Conservation (phyloP, 1,139 yeast genomes). For the Scheffersomyces illinoinensis region DNA sequence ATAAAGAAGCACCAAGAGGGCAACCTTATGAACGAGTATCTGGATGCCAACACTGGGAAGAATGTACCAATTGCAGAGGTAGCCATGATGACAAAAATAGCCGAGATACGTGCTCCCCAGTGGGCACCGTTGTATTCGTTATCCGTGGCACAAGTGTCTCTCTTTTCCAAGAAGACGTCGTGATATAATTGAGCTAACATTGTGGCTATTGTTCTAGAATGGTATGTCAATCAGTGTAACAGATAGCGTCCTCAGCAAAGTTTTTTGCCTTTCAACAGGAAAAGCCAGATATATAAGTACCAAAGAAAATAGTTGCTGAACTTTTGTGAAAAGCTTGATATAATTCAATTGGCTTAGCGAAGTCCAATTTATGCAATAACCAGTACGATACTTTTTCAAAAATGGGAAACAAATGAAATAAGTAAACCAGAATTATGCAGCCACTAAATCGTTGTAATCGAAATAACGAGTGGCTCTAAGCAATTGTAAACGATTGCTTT, state of each 20-base stretch:
- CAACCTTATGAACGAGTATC: conserved; percentile 51
- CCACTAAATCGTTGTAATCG: not conserved
- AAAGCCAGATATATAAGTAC: not conserved
- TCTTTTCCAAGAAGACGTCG: conserved; percentile 12
- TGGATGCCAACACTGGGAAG: conserved; percentile 60
- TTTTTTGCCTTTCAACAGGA: not conserved
- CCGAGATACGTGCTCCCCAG: conserved; percentile 69
- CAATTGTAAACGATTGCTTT: not conserved
- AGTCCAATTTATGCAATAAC: not conserved
- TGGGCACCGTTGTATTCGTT: conserved; percentile 40
- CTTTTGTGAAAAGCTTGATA: not conserved
- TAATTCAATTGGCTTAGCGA: not conserved
- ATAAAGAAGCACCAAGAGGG: conserved; percentile 58
- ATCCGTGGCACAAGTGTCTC: conserved; percentile 36
- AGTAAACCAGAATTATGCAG: not conserved
- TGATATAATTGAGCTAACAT: conserved; percentile 5
- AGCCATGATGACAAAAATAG: conserved; percentile 66
- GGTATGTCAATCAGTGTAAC: not conserved
- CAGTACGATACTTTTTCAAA: not conserved
- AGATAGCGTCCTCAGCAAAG: not conserved
- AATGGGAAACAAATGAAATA: not conserved
- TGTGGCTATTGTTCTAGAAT: not conserved
- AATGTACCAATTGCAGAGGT: conserved; percentile 60
- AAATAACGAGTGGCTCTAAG: not conserved
- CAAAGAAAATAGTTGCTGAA: not conserved